Percentiles rank a stretch among this genome's conserved stretches.
Evolutionary conservation across 768 basidiomycete genomes (phyloP).

Genomic region (Serendipita sp.): DNA sequence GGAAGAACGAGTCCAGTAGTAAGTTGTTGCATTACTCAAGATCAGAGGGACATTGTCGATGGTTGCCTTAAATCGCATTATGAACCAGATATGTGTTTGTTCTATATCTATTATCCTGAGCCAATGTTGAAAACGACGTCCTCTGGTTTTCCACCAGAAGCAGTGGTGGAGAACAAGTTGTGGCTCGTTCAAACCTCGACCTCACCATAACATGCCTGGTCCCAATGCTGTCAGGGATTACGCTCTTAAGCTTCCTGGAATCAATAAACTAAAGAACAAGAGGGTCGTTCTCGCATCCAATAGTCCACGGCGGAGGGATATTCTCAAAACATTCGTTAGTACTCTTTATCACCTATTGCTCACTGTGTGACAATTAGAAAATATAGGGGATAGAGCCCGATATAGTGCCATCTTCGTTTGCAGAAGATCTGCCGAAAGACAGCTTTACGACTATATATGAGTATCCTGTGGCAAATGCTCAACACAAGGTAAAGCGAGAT

Average conservation of each 20-base stretch:
- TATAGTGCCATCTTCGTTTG: constrained; percentile 61
- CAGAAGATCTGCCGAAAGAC: constrained; percentile 53
- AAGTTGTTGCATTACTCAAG: neutral
- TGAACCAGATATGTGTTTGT: neutral
- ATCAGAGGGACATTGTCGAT: neutral
- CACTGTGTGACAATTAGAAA: neutral
- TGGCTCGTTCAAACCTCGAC: neutral
- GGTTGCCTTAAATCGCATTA: constrained; percentile 3
- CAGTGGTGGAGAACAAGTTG: neutral
- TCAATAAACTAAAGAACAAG: constrained; percentile 54
- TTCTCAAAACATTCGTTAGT: constrained; percentile 63
- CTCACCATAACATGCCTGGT: constrained; percentile 3
- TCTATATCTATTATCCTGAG: too few relatives aligned
- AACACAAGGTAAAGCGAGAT: constrained; percentile 33
- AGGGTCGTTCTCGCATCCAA: constrained; percentile 74
- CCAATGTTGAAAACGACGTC: too few relatives aligned
- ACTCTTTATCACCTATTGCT: neutral
- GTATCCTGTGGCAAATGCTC: constrained; percentile 63
- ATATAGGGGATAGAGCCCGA: constrained; percentile 48
- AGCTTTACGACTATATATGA: constrained; percentile 58
- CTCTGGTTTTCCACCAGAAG: too few relatives aligned
- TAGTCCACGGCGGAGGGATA: constrained; percentile 73
- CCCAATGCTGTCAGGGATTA: constrained; percentile 16
- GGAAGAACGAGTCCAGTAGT: neutral
- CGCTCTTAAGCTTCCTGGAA: constrained; percentile 20